Conservation (phyloP, 1,284 basidiomycete genomes). For the Thecaphora thlaspeos region DNA sequence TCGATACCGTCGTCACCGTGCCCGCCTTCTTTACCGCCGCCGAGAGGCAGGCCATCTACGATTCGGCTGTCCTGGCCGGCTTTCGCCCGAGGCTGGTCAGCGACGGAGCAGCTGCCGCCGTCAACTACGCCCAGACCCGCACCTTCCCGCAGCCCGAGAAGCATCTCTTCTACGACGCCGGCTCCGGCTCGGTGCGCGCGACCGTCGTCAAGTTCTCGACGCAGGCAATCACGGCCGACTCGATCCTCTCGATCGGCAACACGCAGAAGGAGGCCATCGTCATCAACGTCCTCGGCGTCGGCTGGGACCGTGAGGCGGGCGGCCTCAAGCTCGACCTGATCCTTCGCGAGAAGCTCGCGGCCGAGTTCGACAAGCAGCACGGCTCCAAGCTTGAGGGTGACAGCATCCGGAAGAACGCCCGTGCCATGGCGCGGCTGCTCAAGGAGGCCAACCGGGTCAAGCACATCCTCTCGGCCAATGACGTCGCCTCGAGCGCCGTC, state of each 20-base stretch:
- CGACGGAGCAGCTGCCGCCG: constrained; percentile 69
- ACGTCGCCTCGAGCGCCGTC: constrained; percentile 72
- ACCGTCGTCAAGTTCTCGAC: constrained; percentile 75
- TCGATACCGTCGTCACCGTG: constrained; percentile 56
- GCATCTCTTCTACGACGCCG: constrained; percentile 92
- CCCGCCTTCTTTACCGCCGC: constrained; percentile 61
- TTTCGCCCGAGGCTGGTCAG: constrained; percentile 81
- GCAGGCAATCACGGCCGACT: constrained; percentile 43
- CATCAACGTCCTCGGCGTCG: constrained; percentile 74
- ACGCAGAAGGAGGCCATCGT: constrained; percentile 67
- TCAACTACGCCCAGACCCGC: constrained; percentile 85
- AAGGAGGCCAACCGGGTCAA: constrained; percentile 91
- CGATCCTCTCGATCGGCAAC: constrained; percentile 61
- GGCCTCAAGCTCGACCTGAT: constrained; percentile 82
- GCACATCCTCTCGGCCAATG: constrained; percentile 88
- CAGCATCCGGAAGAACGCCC: constrained; percentile 64
- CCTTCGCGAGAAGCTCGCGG: constrained; percentile 76
- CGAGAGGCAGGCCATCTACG: constrained; percentile 75
- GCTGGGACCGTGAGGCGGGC: constrained; percentile 74
- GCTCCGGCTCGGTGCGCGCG: constrained; percentile 81
- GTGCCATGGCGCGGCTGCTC: constrained; percentile 87
- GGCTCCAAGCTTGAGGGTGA: constrained; percentile 40
- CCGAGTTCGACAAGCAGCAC: constrained; percentile 71
- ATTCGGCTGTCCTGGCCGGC: constrained; percentile 87
- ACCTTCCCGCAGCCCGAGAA: constrained; percentile 71